Evolutionary conservation across 2,329 filamentous ascomycete species (phyloP).

Genomic region (Clarireedia paspali): DNA sequence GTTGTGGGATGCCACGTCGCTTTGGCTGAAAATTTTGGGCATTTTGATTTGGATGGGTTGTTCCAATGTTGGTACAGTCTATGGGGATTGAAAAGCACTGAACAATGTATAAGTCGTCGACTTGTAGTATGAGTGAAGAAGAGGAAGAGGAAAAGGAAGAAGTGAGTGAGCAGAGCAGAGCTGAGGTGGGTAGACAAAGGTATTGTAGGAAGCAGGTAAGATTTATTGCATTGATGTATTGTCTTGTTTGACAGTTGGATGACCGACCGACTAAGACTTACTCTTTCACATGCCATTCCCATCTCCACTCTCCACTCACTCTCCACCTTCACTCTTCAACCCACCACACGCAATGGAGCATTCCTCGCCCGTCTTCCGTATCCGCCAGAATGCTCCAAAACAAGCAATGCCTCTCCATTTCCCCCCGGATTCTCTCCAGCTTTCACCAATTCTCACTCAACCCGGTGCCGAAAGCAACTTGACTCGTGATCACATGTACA

Average conservation of each 20-base stretch:
- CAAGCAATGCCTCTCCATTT: neutral
- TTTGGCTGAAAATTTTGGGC: slow-evolving; percentile 77
- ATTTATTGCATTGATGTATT: neutral
- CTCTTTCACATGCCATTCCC: slow-evolving; percentile 9
- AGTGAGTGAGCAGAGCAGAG: neutral
- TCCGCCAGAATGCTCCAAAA: neutral
- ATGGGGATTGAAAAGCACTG: no score
- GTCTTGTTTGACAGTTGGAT: neutral
- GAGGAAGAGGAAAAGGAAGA: neutral
- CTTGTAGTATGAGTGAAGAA: no score
- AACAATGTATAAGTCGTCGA: no score
- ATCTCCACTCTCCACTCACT: neutral
- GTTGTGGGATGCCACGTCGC: slow-evolving; percentile 88
- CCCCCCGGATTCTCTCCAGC: slow-evolving; percentile 8
- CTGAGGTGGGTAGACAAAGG: neutral
- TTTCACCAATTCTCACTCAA: neutral
- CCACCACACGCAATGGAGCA: neutral
- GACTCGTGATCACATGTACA: neutral
- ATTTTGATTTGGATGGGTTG: slow-evolving; percentile 40
- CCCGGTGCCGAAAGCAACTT: no score
- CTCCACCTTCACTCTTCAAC: neutral
- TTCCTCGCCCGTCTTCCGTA: no score
- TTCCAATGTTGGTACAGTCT: neutral
- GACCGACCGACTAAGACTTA: neutral
- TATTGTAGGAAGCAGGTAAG: neutral